phyloP scores from a whole-genome alignment of 768 basidiomycete species.

The Kwoniella botswanensis region DNA sequence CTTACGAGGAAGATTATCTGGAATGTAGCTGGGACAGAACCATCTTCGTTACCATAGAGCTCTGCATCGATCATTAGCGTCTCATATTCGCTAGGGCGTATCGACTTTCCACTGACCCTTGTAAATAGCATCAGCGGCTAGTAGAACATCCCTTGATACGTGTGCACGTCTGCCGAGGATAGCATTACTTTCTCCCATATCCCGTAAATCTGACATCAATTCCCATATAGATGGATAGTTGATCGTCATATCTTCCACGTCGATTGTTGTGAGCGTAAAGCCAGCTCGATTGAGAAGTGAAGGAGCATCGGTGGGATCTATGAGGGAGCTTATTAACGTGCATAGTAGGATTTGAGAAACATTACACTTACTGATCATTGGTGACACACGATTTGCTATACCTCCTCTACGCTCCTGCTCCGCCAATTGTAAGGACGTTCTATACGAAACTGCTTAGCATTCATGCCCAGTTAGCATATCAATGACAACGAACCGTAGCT shows the following conservation, averaged over 20 bases:
- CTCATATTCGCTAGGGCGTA: neutral
- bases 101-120: conserved; percentile 65
- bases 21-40: conserved; percentile 89
- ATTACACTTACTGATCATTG: conserved; percentile 81
- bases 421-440: conserved; percentile 90
- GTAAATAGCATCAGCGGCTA: conserved; percentile 92
- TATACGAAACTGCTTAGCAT: conserved; percentile 45
- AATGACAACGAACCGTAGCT: conserved; percentile 67
- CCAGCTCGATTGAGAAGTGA: conserved; percentile 90
- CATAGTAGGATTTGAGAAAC: neutral
- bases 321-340: neutral
- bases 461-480: neutral
- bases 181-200: conserved; percentile 97
- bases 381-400: conserved; percentile 93
- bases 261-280: conserved; percentile 90
- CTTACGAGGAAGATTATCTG: conserved; percentile 91
- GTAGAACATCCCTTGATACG: conserved; percentile 80
- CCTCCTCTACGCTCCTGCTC: conserved; percentile 94
- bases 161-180: conserved; percentile 77
- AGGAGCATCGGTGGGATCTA: conserved; percentile 91
- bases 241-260: conserved; percentile 89
- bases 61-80: conserved; percentile 63
- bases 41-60: conserved; percentile 81
- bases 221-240: conserved; percentile 96
- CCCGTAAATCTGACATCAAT: conserved; percentile 85